These are phyloP conservation scores for Epichloe gansuensis DNA, from an alignment of 2,329 filamentous ascomycete species.

Conservation along the genomic window DNA sequence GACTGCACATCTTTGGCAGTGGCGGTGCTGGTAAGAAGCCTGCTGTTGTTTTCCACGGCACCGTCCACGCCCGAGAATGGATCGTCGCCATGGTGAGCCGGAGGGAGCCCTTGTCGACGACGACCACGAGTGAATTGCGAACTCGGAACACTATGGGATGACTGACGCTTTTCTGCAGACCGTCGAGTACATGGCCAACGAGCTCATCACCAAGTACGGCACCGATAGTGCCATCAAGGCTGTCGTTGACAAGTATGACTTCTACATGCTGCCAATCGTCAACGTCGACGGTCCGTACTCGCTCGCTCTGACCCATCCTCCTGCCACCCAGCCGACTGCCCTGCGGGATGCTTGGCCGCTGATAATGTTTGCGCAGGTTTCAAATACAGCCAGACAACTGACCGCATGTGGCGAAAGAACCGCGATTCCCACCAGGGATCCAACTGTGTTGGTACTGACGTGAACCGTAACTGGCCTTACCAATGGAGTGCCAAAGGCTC, in stretches of 20 bases:
- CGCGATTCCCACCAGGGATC: constrained; percentile 29
- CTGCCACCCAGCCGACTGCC: too few species aligned
- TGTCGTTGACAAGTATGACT: constrained; percentile 51
- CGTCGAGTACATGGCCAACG: constrained; percentile 39
- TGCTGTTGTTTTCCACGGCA: constrained; percentile 44
- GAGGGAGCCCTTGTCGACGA: background rate
- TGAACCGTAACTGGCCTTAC: constrained; percentile 50
- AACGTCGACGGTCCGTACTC: constrained; percentile 42
- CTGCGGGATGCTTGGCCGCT: too few species aligned
- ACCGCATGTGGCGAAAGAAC: constrained; percentile 53
- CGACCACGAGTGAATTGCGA: too few species aligned
- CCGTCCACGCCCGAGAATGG: constrained; percentile 50
- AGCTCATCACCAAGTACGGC: constrained; percentile 35
- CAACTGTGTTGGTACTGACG: constrained; percentile 39
- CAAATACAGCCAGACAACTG: constrained; percentile 41
- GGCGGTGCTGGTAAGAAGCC: constrained; percentile 32
- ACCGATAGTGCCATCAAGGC: constrained; percentile 23
- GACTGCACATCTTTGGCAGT: constrained; percentile 43
- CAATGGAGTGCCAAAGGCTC: constrained; percentile 44
- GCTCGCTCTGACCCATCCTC: too few species aligned
- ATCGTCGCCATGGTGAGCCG: constrained; percentile 38
- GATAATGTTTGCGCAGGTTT: constrained; percentile 45
- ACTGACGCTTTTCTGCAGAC: background rate
- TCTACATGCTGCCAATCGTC: constrained; percentile 51
- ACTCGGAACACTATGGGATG: too few species aligned